Evolutionary conservation across 306 rosid genomes (phyloP).

Genomic region (Medicago arabica): DNA sequence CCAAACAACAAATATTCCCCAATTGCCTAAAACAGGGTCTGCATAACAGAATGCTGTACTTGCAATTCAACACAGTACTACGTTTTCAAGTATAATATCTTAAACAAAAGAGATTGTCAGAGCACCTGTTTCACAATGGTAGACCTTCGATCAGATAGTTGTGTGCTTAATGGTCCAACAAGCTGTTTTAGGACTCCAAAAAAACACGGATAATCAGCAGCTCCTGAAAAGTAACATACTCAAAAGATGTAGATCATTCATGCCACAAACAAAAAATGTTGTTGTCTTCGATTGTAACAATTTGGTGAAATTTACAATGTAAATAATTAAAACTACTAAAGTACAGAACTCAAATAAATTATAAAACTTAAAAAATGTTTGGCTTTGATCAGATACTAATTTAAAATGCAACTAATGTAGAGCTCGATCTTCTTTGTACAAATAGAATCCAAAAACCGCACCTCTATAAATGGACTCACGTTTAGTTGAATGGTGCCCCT

Average conservation of each 20-base stretch:
- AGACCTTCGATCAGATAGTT: conserved; percentile 97
- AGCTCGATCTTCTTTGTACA: conserved; percentile 11
- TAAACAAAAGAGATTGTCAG: conserved; percentile 12
- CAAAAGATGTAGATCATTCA: conserved; percentile 37
- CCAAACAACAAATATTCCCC: conserved; percentile 5
- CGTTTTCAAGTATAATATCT: neutral
- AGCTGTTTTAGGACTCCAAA: conserved; percentile 93
- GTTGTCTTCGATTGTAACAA: conserved; percentile 6
- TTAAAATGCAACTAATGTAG: conserved; percentile 18
- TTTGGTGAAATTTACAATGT: conserved; percentile 12
- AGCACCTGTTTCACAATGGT: conserved; percentile 96
- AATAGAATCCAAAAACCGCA: conserved; percentile 31
- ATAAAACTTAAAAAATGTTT: conserved; percentile 16
- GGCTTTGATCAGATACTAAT: conserved; percentile 10
- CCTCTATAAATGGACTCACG: conserved; percentile 27
- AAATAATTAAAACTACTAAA: neutral
- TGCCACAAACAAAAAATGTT: conserved; percentile 32
- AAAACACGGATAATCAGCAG: conserved; percentile 85
- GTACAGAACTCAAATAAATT: conserved; percentile 11
- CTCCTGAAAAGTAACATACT: conserved; percentile 66
- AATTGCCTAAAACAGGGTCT: conserved; percentile 16
- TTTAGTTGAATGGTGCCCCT: conserved; percentile 21
- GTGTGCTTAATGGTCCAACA: conserved; percentile 85
- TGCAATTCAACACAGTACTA: conserved; percentile 25
- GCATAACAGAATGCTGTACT: conserved; percentile 30